Percentiles rank a stretch among this genome's conserved stretches.
Evolutionary conservation across 2,329 filamentous ascomycete genomes (phyloP).

Genomic region (Chaetoscypha palmicola): DNA sequence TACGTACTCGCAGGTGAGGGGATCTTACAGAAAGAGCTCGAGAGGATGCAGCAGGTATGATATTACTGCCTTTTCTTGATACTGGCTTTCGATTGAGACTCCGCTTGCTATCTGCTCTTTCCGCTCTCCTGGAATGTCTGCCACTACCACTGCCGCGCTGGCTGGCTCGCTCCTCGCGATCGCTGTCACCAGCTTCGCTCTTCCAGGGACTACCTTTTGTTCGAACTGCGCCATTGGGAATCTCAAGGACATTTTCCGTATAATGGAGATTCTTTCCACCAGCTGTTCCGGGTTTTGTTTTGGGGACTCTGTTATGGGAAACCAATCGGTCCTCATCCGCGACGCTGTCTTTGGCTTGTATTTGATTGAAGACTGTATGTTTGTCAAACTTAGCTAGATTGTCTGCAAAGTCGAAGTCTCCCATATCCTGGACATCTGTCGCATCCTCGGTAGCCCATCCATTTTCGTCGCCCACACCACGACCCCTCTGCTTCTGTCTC

Average conservation of each 20-base stretch:
- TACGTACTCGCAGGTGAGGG: background rate
- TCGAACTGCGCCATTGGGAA: slow-evolving; percentile 34
- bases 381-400: slow-evolving; percentile 95
- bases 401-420: slow-evolving; percentile 88
- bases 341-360: slow-evolving; percentile 78
- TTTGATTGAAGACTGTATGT: slow-evolving; percentile 81
- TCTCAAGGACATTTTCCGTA: slow-evolving; percentile 82
- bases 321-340: slow-evolving; percentile 90
- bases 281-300: slow-evolving; percentile 55
- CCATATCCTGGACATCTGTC: slow-evolving; percentile 86
- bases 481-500: slow-evolving; percentile 40
- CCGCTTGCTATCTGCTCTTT: slow-evolving; percentile 32
- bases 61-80: slow-evolving; percentile 30
- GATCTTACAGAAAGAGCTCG: slow-evolving; percentile 26
- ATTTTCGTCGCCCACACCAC: slow-evolving; percentile 51
- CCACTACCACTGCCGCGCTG: slow-evolving; percentile 34
- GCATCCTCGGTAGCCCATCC: slow-evolving; percentile 96
- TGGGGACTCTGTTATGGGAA: slow-evolving; percentile 70
- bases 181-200: slow-evolving; percentile 62
- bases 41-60: slow-evolving; percentile 17
- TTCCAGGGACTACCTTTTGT: slow-evolving; percentile 48
- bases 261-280: slow-evolving; percentile 88
- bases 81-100: slow-evolving; percentile 29
- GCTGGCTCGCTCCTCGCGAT: slow-evolving; percentile 22
- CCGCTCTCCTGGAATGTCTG: slow-evolving; percentile 30